Conservation (phyloP, 805 yeast genomes). For the Wickerhamomyces chaumierensis region DNA sequence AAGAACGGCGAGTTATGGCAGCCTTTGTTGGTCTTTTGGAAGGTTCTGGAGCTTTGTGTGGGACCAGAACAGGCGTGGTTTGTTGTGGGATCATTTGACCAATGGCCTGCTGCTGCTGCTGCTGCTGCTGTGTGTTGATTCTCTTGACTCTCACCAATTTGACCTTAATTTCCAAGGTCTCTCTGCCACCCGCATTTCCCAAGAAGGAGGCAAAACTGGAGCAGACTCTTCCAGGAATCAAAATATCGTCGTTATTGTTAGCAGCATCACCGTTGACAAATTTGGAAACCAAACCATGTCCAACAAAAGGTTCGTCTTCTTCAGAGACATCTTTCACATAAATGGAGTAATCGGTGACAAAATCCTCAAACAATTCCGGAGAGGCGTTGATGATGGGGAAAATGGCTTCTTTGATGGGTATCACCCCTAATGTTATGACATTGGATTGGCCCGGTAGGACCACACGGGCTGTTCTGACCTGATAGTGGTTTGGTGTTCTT, state of each 20-base stretch:
- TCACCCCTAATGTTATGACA: constrained; percentile 31
- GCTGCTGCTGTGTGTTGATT: constrained; percentile 5
- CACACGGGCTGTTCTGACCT: constrained; percentile 30
- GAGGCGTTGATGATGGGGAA: constrained; percentile 32
- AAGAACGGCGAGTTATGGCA: background rate
- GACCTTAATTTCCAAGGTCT: constrained; percentile 47
- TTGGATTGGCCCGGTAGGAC: constrained; percentile 31
- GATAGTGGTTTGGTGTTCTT: constrained; percentile 23
- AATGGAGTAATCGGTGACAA: constrained; percentile 34
- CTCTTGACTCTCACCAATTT: constrained; percentile 24
- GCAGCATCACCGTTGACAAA: constrained; percentile 11
- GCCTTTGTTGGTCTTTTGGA: background rate
- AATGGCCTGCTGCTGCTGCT: constrained; percentile 5
- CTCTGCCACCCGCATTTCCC: constrained; percentile 23
- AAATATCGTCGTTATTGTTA: constrained; percentile 18
- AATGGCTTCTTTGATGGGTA: constrained; percentile 33
- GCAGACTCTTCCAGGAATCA: constrained; percentile 47
- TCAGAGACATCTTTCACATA: constrained; percentile 37
- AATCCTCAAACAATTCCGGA: constrained; percentile 28
- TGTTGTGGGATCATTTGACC: no score
- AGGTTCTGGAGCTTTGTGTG: background rate
- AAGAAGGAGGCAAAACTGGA: constrained; percentile 40
- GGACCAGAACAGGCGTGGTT: background rate
- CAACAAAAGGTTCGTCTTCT: constrained; percentile 40
- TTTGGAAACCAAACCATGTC: constrained; percentile 30